Conservation (phyloP, 768 basidiomycete species). For the Phylloporus rhodoxanthus region DNA sequence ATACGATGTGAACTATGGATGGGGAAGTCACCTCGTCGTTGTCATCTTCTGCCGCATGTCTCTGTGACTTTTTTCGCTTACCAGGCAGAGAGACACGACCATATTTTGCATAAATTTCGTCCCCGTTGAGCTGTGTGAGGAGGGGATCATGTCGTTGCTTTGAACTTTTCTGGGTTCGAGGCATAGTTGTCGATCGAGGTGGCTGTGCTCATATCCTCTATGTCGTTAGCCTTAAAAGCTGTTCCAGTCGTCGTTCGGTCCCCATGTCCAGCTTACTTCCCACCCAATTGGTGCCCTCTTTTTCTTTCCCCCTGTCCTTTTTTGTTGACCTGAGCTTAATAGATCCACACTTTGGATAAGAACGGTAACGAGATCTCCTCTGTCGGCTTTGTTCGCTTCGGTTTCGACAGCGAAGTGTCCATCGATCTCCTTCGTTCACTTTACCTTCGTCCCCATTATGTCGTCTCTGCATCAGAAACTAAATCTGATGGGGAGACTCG, state of each 20-base stretch:
- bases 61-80: constrained; percentile 61
- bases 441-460: constrained; percentile 80
- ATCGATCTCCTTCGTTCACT: constrained; percentile 79
- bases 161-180: constrained; percentile 49
- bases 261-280: constrained; percentile 23
- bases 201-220: not conserved
- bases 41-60: constrained; percentile 42
- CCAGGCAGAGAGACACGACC: constrained; percentile 72
- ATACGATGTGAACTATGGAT: constrained; percentile 2
- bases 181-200: constrained; percentile 42
- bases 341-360: constrained; percentile 69
- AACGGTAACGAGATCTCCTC: constrained; percentile 66
- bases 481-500: constrained; percentile 35
- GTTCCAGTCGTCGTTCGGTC: not conserved
- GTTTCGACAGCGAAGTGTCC: constrained; percentile 82
- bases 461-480: constrained; percentile 38
- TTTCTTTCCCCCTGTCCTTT: not conserved
- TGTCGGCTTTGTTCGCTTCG: constrained; percentile 83
- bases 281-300: constrained; percentile 12
- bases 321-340: constrained; percentile 9
- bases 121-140: constrained; percentile 74
- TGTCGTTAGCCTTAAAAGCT: not conserved
- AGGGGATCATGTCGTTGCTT: constrained; percentile 84
- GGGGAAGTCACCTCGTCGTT: constrained; percentile 47
- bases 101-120: constrained; percentile 72